phyloP scores from a whole-genome alignment of 2,329 filamentous ascomycete genomes.

The Curvularia spicifera region DNA sequence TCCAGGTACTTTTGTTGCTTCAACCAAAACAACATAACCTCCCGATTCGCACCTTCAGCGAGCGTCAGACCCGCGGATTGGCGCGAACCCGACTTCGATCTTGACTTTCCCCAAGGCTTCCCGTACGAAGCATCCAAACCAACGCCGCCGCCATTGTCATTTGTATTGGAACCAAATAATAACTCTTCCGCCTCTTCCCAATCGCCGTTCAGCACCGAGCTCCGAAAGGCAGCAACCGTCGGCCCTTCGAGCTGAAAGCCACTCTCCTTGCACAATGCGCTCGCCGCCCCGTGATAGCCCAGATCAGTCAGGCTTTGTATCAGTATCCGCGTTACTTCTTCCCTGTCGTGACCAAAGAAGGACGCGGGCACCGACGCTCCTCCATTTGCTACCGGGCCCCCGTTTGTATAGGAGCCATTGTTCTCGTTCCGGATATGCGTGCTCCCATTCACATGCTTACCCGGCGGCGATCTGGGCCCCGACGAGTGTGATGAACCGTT shows the following conservation, averaged over 20 bases:
- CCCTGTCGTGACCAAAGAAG: slow-evolving; percentile 86
- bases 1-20: slow-evolving; percentile 96
- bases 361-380: slow-evolving; percentile 46
- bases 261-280: slow-evolving; percentile 77
- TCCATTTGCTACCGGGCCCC: slow-evolving; percentile 42
- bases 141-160: slow-evolving; percentile 55
- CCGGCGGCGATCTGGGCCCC: slow-evolving; percentile 40
- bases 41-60: slow-evolving; percentile 74
- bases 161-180: slow-evolving; percentile 63
- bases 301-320: slow-evolving; percentile 90
- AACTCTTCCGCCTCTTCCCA: slow-evolving; percentile 88
- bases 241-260: slow-evolving; percentile 86
- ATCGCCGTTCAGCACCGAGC: slow-evolving; percentile 76
- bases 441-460: slow-evolving; percentile 52
- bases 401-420: slow-evolving; percentile 55
- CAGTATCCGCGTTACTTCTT: slow-evolving; percentile 90
- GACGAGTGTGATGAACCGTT: slow-evolving; percentile 51
- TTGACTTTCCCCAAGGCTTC: slow-evolving; percentile 44
- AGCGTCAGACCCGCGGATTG: slow-evolving; percentile 68
- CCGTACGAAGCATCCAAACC: slow-evolving; percentile 43
- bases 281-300: slow-evolving; percentile 81
- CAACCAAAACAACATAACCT: slow-evolving; percentile 84
- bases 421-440: slow-evolving; percentile 48
- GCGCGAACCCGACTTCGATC: slow-evolving; percentile 43
- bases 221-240: slow-evolving; percentile 84